phyloP scores from a whole-genome alignment of 75 land plant genomes.

The Sequoia sempervirens region DNA sequence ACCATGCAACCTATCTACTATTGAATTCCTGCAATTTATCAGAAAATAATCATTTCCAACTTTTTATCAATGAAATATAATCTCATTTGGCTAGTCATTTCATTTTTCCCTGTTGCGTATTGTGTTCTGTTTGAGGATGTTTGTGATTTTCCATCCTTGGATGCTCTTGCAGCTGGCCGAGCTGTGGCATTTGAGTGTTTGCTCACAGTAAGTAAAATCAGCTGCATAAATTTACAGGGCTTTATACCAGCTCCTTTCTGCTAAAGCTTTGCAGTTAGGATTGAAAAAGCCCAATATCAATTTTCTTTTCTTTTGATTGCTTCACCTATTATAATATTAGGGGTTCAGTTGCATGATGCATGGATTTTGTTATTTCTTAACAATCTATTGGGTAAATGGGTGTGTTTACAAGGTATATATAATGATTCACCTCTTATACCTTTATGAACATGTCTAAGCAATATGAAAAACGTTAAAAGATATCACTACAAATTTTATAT shows the following conservation, averaged over 20 bases:
- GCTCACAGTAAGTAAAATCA: background rate
- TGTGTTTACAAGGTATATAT: too few species aligned
- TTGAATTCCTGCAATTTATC: too few species aligned
- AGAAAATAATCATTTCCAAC: too few species aligned
- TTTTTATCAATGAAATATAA: too few species aligned
- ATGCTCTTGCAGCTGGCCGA: background rate
- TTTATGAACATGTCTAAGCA: too few species aligned
- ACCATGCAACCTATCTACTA: too few species aligned
- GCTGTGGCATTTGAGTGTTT: background rate
- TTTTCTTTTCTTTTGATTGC: background rate
- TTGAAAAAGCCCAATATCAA: background rate
- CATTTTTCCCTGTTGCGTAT: background rate
- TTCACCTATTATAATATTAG: too few species aligned
- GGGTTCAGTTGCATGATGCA: background rate
- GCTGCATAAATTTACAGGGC: background rate
- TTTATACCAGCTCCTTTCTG: background rate
- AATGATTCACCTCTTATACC: too few species aligned
- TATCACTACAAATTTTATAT: too few species aligned
- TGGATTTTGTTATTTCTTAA: background rate
- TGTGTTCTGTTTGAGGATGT: background rate
- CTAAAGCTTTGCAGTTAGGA: slow-evolving; percentile 1
- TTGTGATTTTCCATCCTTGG: background rate
- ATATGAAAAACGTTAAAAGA: too few species aligned
- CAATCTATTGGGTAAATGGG: too few species aligned
- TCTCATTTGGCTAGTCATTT: too few species aligned